Evolutionary conservation across 2,329 filamentous ascomycete species (phyloP).

Genomic region (Cladophialophora exuberans): DNA sequence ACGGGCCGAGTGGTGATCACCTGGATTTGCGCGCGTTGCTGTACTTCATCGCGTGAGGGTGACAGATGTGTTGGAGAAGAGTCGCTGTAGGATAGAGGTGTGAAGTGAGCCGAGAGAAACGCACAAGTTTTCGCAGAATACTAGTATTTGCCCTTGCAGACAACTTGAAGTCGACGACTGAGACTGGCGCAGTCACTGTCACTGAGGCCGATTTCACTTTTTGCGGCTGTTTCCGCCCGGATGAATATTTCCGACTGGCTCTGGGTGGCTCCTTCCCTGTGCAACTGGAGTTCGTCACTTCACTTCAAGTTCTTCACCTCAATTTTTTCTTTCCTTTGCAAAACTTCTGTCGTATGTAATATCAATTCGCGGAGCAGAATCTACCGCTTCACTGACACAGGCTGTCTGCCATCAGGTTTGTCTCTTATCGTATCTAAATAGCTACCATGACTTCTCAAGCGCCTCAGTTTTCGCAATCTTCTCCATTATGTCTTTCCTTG

Average conservation of each 20-base stretch:
- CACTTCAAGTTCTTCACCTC: neutral
- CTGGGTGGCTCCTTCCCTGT: slow-evolving; percentile 3
- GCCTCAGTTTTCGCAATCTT: slow-evolving; percentile 43
- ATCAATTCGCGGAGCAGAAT: no score
- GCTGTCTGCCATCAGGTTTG: neutral
- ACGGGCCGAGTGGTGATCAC: neutral
- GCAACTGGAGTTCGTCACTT: no score
- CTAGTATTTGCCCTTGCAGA: slow-evolving; percentile 6
- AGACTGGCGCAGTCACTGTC: neutral
- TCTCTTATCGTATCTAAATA: neutral
- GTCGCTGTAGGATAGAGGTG: no score
- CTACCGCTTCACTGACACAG: neutral
- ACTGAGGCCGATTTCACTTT: neutral
- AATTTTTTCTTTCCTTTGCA: neutral
- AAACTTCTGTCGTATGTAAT: no score
- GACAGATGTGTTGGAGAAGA: neutral
- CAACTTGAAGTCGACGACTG: neutral
- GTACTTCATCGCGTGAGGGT: neutral
- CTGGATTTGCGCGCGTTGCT: neutral
- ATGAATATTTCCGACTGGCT: slow-evolving; percentile 10
- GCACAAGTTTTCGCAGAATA: no score
- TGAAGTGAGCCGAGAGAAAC: no score
- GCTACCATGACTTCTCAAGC: slow-evolving; percentile 49
- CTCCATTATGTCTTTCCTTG: slow-evolving; percentile 47
- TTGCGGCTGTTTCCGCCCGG: slow-evolving; percentile 7